phyloP scores from a whole-genome alignment of 768 basidiomycete genomes.

The Megacollybia marginata region DNA sequence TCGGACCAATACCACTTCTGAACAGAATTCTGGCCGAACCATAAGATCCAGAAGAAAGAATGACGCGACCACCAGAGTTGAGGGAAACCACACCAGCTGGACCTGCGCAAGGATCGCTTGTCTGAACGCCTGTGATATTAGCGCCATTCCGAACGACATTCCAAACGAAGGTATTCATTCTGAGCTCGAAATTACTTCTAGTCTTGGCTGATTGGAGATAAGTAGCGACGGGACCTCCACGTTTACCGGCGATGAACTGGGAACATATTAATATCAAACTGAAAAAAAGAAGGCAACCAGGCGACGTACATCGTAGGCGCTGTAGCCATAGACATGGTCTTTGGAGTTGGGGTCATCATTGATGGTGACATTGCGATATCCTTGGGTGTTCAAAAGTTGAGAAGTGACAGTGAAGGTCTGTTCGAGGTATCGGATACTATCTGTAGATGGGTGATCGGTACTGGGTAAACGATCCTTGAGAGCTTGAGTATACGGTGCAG shows the following conservation, averaged over 20 bases:
- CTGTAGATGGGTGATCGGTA: slow-evolving; percentile 53
- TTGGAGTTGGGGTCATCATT: slow-evolving; percentile 50
- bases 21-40: slow-evolving; percentile 52
- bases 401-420: slow-evolving; percentile 37
- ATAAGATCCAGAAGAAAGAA: slow-evolving; percentile 51
- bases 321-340: slow-evolving; percentile 55
- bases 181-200: slow-evolving; percentile 45
- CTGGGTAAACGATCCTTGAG: slow-evolving; percentile 44
- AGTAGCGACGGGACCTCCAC: slow-evolving; percentile 51
- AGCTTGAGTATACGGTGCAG: slow-evolving; percentile 44
- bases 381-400: slow-evolving; percentile 37
- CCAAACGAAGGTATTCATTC: slow-evolving; percentile 38
- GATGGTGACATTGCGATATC: slow-evolving; percentile 46
- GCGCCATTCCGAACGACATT: slow-evolving; percentile 52
- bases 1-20: slow-evolving; percentile 55
- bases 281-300: not conserved
- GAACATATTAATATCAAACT: not conserved
- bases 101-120: slow-evolving; percentile 50
- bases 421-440: slow-evolving; percentile 51
- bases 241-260: slow-evolving; percentile 37
- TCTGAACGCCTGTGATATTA: slow-evolving; percentile 50
- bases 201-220: slow-evolving; percentile 51
- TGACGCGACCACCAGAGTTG: slow-evolving; percentile 49
- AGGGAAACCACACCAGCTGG: slow-evolving; percentile 49
- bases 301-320: slow-evolving; percentile 26